These are phyloP conservation scores for Fusarium sp. DNA, from an alignment of 2,329 filamentous ascomycete genomes.

Conservation along the genomic window DNA sequence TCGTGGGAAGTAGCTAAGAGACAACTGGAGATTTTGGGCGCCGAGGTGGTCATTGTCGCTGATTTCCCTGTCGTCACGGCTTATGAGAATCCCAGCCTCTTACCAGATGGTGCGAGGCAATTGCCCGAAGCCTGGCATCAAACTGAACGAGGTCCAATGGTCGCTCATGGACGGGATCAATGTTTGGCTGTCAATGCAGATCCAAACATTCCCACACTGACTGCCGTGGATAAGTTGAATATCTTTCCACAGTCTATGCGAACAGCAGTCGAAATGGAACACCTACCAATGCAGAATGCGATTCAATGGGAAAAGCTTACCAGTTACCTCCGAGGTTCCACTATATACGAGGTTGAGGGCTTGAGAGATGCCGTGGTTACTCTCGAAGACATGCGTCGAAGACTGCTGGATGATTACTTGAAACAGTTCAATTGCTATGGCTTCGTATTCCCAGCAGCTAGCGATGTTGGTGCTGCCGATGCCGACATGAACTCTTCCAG, in stretches of 20 bases:
- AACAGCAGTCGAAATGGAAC: constrained; percentile 5
- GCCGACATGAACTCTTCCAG: constrained; percentile 50
- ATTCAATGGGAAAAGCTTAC: constrained; percentile 13
- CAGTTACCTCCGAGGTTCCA: not conserved
- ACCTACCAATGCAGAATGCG: constrained; percentile 1
- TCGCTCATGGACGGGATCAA: not conserved
- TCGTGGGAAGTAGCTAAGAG: not conserved
- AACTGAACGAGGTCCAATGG: constrained; percentile 47
- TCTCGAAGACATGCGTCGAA: constrained; percentile 57
- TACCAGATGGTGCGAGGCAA: constrained; percentile 40
- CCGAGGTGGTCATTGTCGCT: constrained; percentile 9
- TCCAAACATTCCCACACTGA: constrained; percentile 40
- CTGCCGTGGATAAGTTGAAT: constrained; percentile 49
- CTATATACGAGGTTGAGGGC: constrained; percentile 54
- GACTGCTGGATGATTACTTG: constrained; percentile 63
- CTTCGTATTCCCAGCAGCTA: constrained; percentile 60
- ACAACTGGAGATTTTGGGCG: constrained; percentile 1
- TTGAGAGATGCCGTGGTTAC: constrained; percentile 54
- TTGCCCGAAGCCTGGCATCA: constrained; percentile 56
- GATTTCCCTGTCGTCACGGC: constrained; percentile 58
- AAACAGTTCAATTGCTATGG: constrained; percentile 52
- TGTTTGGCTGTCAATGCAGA: not conserved
- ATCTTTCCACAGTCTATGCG: constrained; percentile 48
- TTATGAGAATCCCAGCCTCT: constrained; percentile 55
- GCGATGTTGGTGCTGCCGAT: constrained; percentile 60